A percentile compares a stretch with the other conserved stretches of the same genome.
phyloP scores from a whole-genome alignment of 352 stramenopile species.

The Aphanomyces euteiches region DNA sequence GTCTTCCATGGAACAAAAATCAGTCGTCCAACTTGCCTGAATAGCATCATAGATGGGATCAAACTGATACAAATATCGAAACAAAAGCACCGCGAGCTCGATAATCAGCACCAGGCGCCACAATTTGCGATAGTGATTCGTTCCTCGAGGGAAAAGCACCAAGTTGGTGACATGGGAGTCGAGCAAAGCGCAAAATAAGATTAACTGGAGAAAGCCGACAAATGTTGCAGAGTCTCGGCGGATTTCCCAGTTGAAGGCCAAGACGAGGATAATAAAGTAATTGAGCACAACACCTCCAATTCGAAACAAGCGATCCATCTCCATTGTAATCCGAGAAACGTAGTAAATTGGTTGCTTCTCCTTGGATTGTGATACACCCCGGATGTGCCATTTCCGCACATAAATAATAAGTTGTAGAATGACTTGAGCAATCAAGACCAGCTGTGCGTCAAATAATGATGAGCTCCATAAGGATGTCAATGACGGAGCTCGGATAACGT shows the following conservation, averaged over 20 bases:
- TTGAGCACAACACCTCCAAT: constrained; percentile 57
- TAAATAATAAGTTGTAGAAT: constrained; percentile 86
- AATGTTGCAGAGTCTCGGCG: constrained; percentile 57
- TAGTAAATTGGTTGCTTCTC: constrained; percentile 61
- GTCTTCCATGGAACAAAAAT: constrained; percentile 68
- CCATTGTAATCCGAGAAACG: constrained; percentile 59
- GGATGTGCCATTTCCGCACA: constrained; percentile 60
- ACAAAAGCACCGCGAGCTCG: constrained; percentile 60
- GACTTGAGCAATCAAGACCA: constrained; percentile 79
- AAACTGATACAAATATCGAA: constrained; percentile 81
- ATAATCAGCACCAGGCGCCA: constrained; percentile 76
- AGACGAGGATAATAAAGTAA: constrained; percentile 66
- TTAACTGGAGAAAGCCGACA: constrained; percentile 55
- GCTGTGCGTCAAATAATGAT: constrained; percentile 74
- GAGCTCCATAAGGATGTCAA: constrained; percentile 67
- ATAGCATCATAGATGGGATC: constrained; percentile 60
- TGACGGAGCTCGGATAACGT: constrained; percentile 5
- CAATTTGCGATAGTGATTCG: constrained; percentile 60
- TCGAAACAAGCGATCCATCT: constrained; percentile 76
- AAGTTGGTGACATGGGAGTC: constrained; percentile 72
- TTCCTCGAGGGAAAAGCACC: constrained; percentile 56
- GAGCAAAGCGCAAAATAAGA: constrained; percentile 59
- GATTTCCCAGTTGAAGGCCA: constrained; percentile 63
- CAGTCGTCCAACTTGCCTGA: constrained; percentile 60
- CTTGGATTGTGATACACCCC: constrained; percentile 53